Evolutionary conservation across 306 rosid genomes (phyloP).

Genomic region (Rosa multiflora): DNA sequence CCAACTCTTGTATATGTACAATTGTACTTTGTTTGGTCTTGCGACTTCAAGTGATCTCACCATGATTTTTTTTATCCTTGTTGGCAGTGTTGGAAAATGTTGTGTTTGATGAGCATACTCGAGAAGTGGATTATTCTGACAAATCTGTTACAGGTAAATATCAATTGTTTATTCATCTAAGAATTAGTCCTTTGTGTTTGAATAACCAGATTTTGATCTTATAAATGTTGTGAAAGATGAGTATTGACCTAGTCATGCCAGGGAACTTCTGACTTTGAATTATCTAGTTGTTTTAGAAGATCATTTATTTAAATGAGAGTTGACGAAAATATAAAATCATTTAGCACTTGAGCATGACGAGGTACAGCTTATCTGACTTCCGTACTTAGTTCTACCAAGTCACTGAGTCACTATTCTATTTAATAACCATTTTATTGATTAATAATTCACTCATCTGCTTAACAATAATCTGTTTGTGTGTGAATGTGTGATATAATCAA

Average conservation of each 20-base stretch:
- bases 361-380: constrained; percentile 1
- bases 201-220: not conserved
- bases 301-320: not conserved
- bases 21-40: not conserved
- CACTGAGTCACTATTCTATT: not conserved
- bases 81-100: constrained; percentile 78
- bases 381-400: not conserved
- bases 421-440: not conserved
- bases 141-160: constrained; percentile 79
- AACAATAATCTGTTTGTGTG: not conserved
- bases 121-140: constrained; percentile 79
- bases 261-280: not conserved
- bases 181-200: not conserved
- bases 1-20: not conserved
- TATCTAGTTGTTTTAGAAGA: not conserved
- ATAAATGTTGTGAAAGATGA: not conserved
- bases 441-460: not conserved
- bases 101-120: constrained; percentile 78
- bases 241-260: not conserved
- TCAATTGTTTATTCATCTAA: not conserved
- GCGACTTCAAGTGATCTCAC: not conserved
- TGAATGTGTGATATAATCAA: not conserved
- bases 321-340: not conserved
- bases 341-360: not conserved
- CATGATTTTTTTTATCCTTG: not conserved